Conservation (phyloP, 768 basidiomycete species). For the Tulasnella sp. region DNA sequence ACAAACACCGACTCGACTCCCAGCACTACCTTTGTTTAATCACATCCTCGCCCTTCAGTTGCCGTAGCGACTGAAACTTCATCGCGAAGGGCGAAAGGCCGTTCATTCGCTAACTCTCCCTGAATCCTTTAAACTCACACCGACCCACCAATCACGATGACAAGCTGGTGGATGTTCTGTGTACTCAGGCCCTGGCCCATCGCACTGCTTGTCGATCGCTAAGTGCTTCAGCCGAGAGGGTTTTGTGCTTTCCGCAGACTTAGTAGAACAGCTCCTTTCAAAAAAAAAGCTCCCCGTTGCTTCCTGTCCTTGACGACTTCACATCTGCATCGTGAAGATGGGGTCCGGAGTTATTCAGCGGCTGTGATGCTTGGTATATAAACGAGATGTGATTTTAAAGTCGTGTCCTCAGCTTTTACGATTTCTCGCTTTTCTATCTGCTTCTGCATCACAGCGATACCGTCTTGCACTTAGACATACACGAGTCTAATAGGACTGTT, state of each 20-base stretch:
- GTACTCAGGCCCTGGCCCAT: neutral
- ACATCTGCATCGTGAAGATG: neutral
- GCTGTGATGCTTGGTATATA: neutral
- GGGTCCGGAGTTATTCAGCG: too few species aligned
- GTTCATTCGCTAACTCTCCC: neutral
- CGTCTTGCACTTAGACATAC: neutral
- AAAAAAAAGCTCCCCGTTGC: neutral
- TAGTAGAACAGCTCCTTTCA: neutral
- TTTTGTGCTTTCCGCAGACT: conserved; percentile 2
- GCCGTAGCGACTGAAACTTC: neutral
- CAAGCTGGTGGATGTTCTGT: neutral
- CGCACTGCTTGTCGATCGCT: neutral
- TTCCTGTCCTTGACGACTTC: neutral
- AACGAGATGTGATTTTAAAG: neutral
- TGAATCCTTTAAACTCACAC: neutral
- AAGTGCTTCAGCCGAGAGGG: neutral
- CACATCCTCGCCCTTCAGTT: neutral
- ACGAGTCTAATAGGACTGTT: neutral
- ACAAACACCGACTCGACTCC: neutral
- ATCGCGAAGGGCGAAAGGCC: neutral
- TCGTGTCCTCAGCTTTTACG: neutral
- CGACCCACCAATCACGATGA: neutral
- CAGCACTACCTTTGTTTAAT: neutral
- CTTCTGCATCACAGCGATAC: neutral
- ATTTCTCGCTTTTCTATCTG: neutral